A percentile compares a stretch with the other conserved stretches of the same genome.
phyloP scores from a whole-genome alignment of 2,329 filamentous ascomycete genomes.

The Pseudogymnoascus sp. region DNA sequence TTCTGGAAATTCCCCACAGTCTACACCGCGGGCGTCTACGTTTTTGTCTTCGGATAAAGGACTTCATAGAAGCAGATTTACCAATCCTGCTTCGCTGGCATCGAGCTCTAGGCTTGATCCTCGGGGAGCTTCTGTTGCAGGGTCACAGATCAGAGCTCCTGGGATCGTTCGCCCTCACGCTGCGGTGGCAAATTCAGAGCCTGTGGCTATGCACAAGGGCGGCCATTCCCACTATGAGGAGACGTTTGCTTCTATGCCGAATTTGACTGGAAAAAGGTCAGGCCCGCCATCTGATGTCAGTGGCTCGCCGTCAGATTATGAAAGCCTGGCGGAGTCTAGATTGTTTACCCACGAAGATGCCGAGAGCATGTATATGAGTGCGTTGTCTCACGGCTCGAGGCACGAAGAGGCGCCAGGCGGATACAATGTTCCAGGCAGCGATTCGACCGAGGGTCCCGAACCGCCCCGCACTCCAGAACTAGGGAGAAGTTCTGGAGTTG shows the following conservation, averaged over 20 bases:
- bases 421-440: not conserved
- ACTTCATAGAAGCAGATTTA: conserved; percentile 1
- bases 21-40: conserved; percentile 49
- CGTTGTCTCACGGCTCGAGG: conserved; percentile 42
- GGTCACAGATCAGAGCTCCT: not conserved
- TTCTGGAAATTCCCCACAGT: conserved; percentile 28
- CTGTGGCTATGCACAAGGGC: not conserved
- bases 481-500: not conserved
- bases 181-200: not conserved
- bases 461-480: not conserved
- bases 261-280: not conserved
- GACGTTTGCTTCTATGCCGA: not conserved
- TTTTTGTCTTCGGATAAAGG: conserved; percentile 13
- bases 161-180: not conserved
- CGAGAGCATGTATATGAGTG: conserved; percentile 81
- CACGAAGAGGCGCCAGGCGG: conserved; percentile 12
- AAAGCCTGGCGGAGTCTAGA: conserved; percentile 57
- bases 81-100: not conserved
- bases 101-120: not conserved
- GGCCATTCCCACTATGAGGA: not conserved
- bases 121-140: not conserved
- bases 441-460: not conserved
- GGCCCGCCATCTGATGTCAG: conserved; percentile 4
- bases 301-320: conserved; percentile 19
- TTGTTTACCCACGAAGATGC: conserved; percentile 74